phyloP scores from a whole-genome alignment of 805 yeast species.

The Yamadazyma akitaensis region DNA sequence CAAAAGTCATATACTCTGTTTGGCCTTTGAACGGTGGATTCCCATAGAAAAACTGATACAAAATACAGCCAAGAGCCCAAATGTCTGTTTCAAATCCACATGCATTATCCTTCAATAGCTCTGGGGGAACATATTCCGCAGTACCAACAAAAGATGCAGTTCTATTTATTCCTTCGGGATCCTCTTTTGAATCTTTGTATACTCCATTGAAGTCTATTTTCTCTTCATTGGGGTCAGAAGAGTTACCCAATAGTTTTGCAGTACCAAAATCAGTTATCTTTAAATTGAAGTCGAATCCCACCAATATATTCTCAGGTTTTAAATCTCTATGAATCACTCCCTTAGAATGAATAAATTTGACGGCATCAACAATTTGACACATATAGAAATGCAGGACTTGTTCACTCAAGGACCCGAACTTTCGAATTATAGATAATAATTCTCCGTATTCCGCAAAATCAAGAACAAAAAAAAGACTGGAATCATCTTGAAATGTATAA shows the following conservation, averaged over 20 bases:
- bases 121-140: slow-evolving; percentile 90
- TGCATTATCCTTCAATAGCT: slow-evolving; percentile 68
- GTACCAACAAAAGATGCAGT: slow-evolving; percentile 83
- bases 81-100: slow-evolving; percentile 83
- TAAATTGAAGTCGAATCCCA: slow-evolving; percentile 80
- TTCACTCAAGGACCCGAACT: slow-evolving; percentile 75
- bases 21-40: slow-evolving; percentile 85
- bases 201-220: slow-evolving; percentile 30
- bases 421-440: slow-evolving; percentile 71
- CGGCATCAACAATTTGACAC: slow-evolving; percentile 85
- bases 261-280: slow-evolving; percentile 98
- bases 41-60: slow-evolving; percentile 80
- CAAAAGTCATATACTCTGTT: slow-evolving; percentile 83
- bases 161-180: slow-evolving; percentile 28
- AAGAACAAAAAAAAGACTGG: slow-evolving; percentile 82
- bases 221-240: slow-evolving; percentile 26
- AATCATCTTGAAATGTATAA: slow-evolving; percentile 92
- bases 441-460: slow-evolving; percentile 98
- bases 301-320: slow-evolving; percentile 88
- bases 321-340: slow-evolving; percentile 93
- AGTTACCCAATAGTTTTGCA: slow-evolving; percentile 63
- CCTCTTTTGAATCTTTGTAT: slow-evolving; percentile 11
- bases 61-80: slow-evolving; percentile 94
- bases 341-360: slow-evolving; percentile 80
- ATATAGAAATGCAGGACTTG: slow-evolving; percentile 74